These are phyloP conservation scores for Clonostachys byssicola DNA, from an alignment of 2,329 filamentous ascomycete genomes.

Conservation along the genomic window DNA sequence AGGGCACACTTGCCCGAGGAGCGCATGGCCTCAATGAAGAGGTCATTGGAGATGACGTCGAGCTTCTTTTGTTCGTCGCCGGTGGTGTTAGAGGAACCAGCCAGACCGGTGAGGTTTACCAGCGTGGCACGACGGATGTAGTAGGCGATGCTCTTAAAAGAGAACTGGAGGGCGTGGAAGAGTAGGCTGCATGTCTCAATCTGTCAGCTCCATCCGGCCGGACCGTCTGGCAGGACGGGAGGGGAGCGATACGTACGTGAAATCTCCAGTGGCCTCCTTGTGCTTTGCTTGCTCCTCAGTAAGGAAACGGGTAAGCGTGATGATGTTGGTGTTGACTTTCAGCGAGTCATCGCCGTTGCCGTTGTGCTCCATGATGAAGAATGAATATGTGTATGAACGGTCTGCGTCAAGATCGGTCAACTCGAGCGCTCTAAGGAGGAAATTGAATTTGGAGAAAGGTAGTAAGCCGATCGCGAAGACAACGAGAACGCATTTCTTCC, in stretches of 20 bases:
- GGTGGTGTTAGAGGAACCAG: slow-evolving; percentile 90
- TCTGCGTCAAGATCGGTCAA: too few relatives aligned
- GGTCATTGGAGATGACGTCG: slow-evolving; percentile 96
- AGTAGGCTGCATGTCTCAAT: slow-evolving; percentile 59
- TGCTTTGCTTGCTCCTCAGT: slow-evolving; percentile 94
- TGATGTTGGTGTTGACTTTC: slow-evolving; percentile 91
- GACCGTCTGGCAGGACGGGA: neutral
- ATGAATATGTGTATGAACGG: slow-evolving; percentile 2
- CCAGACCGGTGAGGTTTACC: slow-evolving; percentile 92
- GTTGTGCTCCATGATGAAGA: slow-evolving; percentile 24
- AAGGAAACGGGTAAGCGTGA: slow-evolving; percentile 91
- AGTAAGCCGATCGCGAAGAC: too few relatives aligned
- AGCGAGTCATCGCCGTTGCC: slow-evolving; percentile 54
- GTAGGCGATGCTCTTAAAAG: slow-evolving; percentile 99
- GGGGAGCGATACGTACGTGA: slow-evolving; percentile 65
- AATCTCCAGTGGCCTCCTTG: slow-evolving; percentile 94
- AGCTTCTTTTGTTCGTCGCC: slow-evolving; percentile 99
- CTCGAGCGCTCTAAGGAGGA: too few relatives aligned
- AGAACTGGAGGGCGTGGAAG: slow-evolving; percentile 97
- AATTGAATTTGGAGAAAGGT: too few relatives aligned
- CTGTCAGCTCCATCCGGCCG: neutral
- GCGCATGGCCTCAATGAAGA: slow-evolving; percentile 94
- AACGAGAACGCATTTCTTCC: too few relatives aligned
- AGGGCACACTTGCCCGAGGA: slow-evolving; percentile 87
- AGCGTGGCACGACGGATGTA: slow-evolving; percentile 95